Evolutionary conservation across 257 asterid species (phyloP), one percentile per base, ranked within the genome.

Genomic region (Coffea canephora): DNA sequence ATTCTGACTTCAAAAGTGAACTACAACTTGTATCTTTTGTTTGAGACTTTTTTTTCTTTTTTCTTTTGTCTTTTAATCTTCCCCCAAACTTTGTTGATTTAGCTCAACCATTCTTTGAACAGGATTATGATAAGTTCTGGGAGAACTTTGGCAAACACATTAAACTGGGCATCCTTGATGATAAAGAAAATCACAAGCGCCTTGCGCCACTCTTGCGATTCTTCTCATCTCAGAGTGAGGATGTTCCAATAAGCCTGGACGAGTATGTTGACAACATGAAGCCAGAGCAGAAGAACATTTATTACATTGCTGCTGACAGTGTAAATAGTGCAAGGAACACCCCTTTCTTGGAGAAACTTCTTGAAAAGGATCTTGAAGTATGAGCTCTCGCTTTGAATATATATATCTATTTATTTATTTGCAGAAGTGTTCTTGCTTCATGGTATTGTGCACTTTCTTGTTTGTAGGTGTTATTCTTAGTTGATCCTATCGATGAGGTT

Each of bases 181-280:
- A 96, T 79, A 94, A 93, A 73, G 98, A 96, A 84, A 96, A 94
- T 89, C 99, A 94, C 90, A 92, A 96, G 87, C 94, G 97, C 74
- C 85, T 96, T 72, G 99, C 99, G 80, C 99, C 99, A 39, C 83
- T 96, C 74, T 88, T 96, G 77, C 89, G 98, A 8, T 96, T 96
- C 82, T 85, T 88, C 89, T 96, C 98, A 72, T 96, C 99, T 76
- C 98, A 92, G 83, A 96, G 99, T 71, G 96, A 96, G 62, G 93
- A 91, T 76, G 89, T 85, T 19, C 50, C 86, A 85, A 96, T 96
- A 85, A 89, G 99, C 87, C 87, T 96, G 90, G 99, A 96, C 79
- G 98, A 96, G 85, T 96, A 94, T 83, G 89, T 94, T 78, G 96
- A 89, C 71, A 94, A 96, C 90, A 91, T 92, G 96, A 96, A 96